Base-by-base conservation (phyloP, 2,329 filamentous ascomycete genomes). In the Lachnellula occidentalis region DNA sequence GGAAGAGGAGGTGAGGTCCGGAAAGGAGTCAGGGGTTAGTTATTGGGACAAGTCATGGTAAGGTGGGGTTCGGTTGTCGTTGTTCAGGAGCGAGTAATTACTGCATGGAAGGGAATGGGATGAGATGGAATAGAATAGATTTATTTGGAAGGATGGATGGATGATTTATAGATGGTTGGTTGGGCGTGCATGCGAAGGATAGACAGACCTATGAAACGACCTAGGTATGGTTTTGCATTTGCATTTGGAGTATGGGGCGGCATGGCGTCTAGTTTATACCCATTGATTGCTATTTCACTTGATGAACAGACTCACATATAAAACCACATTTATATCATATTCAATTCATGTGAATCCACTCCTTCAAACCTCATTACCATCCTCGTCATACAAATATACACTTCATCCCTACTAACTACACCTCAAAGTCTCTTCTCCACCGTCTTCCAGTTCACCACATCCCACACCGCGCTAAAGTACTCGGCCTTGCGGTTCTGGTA, bases 401-500 rank as follows among this genome's bases (percentile, higher is more conserved):
- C 22, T 5, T 24, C 22, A 4, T 24, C 22, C 22, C 21, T 15
- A 47, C 37, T 34, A 12, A 14, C 19, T 31, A 24, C 45, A 42
- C 24, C 11, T 31, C 58, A 64, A 69, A 90, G 90, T 61, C 90
- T 83, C 78, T 86, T 83, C 72, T 88, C 85, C 45, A 90, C 92
- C 34, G 87, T 83, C 82, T 91, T 90, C 92, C 92, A 96, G 84
- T 96, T 96, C 73, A 96, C 78, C 48, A 96, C 91, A 64, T 95
- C 89, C 92, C 92, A 96, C 71, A 96, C 87, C 56, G 90, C 90
- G 67, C 82, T 82, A 74, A 96, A 96, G 80, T 96, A 96, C 77
- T 96, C 91, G 55, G 87, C 91, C 84, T 96, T 96, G 74, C 90
- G 86, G 80, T 96, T 96, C 83, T 96, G 82, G 77, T 96, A 96